phyloP scores from a whole-genome alignment of 2,329 filamentous ascomycete species.

The Cercospora zeina region DNA sequence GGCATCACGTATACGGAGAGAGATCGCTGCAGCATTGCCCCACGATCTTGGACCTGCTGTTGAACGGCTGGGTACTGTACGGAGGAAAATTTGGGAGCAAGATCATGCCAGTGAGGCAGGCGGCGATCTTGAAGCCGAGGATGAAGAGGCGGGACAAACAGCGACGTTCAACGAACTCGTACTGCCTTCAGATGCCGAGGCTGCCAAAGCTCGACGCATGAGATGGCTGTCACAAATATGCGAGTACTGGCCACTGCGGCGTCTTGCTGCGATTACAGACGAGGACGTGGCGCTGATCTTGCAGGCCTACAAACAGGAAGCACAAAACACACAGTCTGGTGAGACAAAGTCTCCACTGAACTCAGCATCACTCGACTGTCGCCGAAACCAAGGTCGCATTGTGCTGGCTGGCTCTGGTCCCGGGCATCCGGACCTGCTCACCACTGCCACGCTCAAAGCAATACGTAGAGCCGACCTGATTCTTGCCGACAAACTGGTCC shows the following conservation, averaged over 20 bases:
- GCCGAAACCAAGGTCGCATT: constrained; percentile 63
- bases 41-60: constrained; percentile 73
- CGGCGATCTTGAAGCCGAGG: constrained; percentile 48
- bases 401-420: constrained; percentile 90
- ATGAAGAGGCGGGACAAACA: constrained; percentile 70
- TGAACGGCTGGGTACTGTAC: constrained; percentile 70
- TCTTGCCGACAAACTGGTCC: constrained; percentile 82
- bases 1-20: constrained; percentile 81
- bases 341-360: constrained; percentile 36
- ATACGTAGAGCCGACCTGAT: constrained; percentile 75
- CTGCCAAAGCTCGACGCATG: constrained; percentile 76
- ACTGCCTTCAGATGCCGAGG: constrained; percentile 69
- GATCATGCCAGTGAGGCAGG: constrained; percentile 60
- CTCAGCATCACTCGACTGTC: constrained; percentile 36
- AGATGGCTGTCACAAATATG: constrained; percentile 95
- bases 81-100: constrained; percentile 71
- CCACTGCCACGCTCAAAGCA: constrained; percentile 74
- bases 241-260: constrained; percentile 93
- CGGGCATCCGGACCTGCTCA: constrained; percentile 88
- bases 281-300: constrained; percentile 75
- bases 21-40: constrained; percentile 80
- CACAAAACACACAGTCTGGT: constrained; percentile 34
- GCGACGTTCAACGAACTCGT: constrained; percentile 84
- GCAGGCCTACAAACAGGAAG: constrained; percentile 62
- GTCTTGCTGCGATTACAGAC: constrained; percentile 76